Base-by-base conservation (phyloP, 805 yeast genomes). In the Wickerhamiella occidentalis region DNA sequence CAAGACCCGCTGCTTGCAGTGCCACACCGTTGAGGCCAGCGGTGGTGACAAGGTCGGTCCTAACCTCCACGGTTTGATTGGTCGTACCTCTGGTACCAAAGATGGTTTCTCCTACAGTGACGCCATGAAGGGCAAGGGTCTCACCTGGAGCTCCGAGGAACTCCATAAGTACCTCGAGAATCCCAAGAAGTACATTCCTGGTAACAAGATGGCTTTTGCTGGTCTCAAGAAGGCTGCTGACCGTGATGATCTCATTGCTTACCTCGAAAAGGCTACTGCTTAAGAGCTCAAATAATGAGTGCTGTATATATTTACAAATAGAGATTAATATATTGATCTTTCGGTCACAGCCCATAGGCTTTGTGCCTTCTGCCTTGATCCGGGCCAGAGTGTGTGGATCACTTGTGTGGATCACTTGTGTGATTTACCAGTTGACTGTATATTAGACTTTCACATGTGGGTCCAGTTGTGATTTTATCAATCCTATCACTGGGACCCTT, bases 191-290 rank as follows among this genome's bases (percentile, higher is more conserved):
- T 92, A 87, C 78, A 87, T 92, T 62, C 98, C 98, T 69, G 98
- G 98, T 72, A 92, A 97, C 77, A 92, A 92, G 84, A 92, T 92
- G 98, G 97, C 98, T 58, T 92, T 90, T 65, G 98, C 96, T 75
- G 98, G 98, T 76, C 80, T 92, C 73, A 92, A 92, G 88, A 92
- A 92, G 80, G 82, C 87, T 58, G 90, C 87, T 82, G 98, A 92
- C 78, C 86, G 97, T 82, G 85, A 85, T 75, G 97, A 92, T 71
- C 75, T 92, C 70, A 73, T 90, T 65, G 79, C 97, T 63, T 90
- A 86, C 83, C 77, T 90, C 54, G 64, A 67, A 66, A 61, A 60
- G 50, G 64, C 71, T 25, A 61, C 68, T 54, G 66, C 63, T 49
- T 65, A 64, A 58, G 25, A n/a, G n/a, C n/a, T n/a, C n/a, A n/a